phyloP scores from a whole-genome alignment of 148 eudicot genomes.

The Rhododendron molle region DNA sequence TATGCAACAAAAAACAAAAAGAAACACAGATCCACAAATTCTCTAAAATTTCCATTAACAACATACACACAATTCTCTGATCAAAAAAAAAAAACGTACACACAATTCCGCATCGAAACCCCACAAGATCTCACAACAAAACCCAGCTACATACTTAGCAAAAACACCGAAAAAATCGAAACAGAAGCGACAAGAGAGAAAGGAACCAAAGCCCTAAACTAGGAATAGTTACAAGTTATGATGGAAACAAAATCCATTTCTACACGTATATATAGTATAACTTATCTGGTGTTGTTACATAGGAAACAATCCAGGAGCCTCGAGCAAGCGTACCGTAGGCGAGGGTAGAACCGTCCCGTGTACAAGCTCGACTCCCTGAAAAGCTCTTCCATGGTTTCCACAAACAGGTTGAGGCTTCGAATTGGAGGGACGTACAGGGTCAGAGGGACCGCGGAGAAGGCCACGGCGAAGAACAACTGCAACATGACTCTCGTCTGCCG shows the following conservation, averaged over 20 bases:
- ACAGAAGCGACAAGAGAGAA: neutral
- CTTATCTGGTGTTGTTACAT: constrained; percentile 18
- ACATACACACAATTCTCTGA: no score
- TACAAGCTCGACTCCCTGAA: constrained; percentile 34
- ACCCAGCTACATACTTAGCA: neutral
- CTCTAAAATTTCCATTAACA: neutral
- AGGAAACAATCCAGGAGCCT: constrained; percentile 40
- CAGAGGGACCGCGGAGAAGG: constrained; percentile 70
- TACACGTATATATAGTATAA: neutral
- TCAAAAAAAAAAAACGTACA: no score
- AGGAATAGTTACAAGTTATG: neutral
- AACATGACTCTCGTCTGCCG: constrained; percentile 23
- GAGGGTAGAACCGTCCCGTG: constrained; percentile 41
- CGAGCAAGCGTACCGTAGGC: constrained; percentile 35
- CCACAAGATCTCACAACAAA: neutral
- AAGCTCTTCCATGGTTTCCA: constrained; percentile 54
- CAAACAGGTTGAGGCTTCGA: constrained; percentile 55
- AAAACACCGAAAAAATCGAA: neutral
- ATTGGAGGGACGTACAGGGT: constrained; percentile 70
- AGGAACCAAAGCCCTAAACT: neutral
- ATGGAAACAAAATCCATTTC: neutral
- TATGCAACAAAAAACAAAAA: neutral
- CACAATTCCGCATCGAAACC: neutral
- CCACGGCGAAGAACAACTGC: constrained; percentile 76
- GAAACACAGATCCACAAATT: neutral